A percentile compares a stretch with the other conserved stretches of the same genome.
These are phyloP conservation scores for Cordia subcordata DNA, from an alignment of 257 asterid genomes.

Conservation along the genomic window DNA sequence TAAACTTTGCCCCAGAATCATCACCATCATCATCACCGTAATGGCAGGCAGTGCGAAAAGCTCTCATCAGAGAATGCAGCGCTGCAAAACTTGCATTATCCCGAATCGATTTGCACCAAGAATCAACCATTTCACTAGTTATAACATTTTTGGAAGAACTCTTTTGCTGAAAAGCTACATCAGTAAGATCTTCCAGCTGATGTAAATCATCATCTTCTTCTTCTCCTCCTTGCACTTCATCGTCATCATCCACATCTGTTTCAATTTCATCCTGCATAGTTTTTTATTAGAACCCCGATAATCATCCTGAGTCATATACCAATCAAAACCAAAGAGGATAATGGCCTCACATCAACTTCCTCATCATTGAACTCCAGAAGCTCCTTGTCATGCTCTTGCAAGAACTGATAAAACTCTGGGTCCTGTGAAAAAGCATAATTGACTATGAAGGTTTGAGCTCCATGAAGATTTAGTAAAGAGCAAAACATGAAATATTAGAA, in stretches of 20 bases:
- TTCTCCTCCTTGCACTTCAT: conserved; percentile 27
- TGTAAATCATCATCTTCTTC: conserved; percentile 27
- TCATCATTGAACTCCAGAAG: conserved; percentile 75
- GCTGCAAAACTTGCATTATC: conserved; percentile 58
- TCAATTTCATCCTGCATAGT: conserved; percentile 38
- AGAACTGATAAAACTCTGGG: conserved; percentile 81
- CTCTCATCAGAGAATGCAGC: conserved; percentile 74
- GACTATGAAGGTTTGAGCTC: conserved; percentile 4
- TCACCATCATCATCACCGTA: conserved; percentile 81
- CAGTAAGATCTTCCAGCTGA: conserved; percentile 24
- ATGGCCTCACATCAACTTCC: conserved; percentile 57
- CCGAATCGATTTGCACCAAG: conserved; percentile 61
- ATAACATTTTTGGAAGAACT: conserved; percentile 49
- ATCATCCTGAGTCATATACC: conserved; percentile 7
- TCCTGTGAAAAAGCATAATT: conserved; percentile 47
- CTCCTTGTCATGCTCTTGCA: conserved; percentile 77
- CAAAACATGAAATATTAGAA: background rate
- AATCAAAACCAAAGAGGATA: background rate
- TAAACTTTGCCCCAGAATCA: conserved; percentile 51
- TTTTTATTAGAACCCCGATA: conserved; percentile 10
- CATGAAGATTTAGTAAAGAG: background rate
- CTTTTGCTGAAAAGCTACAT: conserved; percentile 30
- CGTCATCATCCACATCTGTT: conserved; percentile 24
- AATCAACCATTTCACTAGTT: conserved; percentile 78
- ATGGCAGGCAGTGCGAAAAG: conserved; percentile 84